Conservation (phyloP, 768 basidiomycete genomes). For the Lactifluus echinatus region DNA sequence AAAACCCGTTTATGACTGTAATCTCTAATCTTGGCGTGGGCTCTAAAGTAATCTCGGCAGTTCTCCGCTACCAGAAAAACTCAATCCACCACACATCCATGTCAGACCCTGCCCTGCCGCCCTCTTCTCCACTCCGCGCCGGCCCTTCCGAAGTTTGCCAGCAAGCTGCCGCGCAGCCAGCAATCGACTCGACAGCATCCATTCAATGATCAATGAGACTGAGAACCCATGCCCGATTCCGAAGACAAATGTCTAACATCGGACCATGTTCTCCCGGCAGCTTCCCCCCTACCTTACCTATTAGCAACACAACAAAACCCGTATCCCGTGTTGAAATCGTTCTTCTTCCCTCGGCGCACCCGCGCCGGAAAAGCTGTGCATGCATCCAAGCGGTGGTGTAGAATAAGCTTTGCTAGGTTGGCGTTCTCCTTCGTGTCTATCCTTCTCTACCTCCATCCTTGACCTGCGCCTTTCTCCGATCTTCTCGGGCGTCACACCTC, state of each 20-base stretch:
- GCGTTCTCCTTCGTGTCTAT: background rate
- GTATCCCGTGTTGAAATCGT: background rate
- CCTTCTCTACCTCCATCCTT: background rate
- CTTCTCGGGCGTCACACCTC: background rate
- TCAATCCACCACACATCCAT: background rate
- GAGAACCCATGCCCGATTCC: conserved; percentile 5
- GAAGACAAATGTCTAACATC: background rate
- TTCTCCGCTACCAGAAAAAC: background rate
- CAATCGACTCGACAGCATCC: background rate
- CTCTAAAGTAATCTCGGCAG: conserved; percentile 11
- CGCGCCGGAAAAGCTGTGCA: background rate
- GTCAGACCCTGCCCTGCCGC: background rate
- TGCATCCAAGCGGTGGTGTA: background rate
- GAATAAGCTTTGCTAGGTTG: background rate
- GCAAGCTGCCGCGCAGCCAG: background rate
- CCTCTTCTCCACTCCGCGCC: conserved; percentile 2
- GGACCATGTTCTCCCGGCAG: background rate
- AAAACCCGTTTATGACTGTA: background rate
- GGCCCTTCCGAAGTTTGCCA: conserved; percentile 13
- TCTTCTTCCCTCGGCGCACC: background rate
- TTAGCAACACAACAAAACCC: background rate
- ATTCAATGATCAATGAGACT: no score
- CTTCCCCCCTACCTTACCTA: background rate
- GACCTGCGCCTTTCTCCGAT: background rate
- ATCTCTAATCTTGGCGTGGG: background rate